A percentile compares a stretch with the other conserved stretches of the same genome.
These are phyloP conservation scores for Codiaeum variegatum DNA, from an alignment of 441 rosid genomes.

Conservation along the genomic window DNA sequence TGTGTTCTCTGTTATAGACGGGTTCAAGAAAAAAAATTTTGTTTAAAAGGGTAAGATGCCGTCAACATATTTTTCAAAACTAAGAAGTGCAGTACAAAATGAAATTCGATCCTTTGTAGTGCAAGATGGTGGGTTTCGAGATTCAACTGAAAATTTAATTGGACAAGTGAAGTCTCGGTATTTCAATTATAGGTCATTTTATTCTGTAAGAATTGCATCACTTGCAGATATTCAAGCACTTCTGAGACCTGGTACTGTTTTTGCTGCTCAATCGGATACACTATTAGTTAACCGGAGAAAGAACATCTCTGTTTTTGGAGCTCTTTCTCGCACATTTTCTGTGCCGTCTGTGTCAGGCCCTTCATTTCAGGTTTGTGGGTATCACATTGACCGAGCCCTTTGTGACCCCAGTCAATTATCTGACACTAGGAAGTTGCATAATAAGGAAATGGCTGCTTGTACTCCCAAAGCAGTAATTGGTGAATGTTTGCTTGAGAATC, in stretches of 20 bases:
- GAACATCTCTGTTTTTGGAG: constrained; percentile 74
- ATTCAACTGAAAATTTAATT: constrained; percentile 40
- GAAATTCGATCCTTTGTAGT: constrained; percentile 40
- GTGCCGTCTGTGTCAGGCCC: constrained; percentile 93
- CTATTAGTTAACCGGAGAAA: constrained; percentile 43
- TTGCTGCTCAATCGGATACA: constrained; percentile 56
- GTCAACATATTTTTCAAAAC: constrained; percentile 36
- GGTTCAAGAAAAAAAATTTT: constrained; percentile 25
- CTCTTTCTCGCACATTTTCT: constrained; percentile 67
- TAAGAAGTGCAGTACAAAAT: constrained; percentile 51
- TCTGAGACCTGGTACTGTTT: constrained; percentile 39
- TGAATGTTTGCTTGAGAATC: constrained; percentile 33
- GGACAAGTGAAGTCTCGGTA: constrained; percentile 53
- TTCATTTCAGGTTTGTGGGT: constrained; percentile 76
- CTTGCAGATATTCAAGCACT: constrained; percentile 45
- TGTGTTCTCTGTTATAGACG: constrained; percentile 23
- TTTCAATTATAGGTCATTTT: constrained; percentile 49
- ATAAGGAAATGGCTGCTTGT: constrained; percentile 47
- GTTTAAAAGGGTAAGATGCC: constrained; percentile 62
- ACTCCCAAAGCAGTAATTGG: constrained; percentile 37
- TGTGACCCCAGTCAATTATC: constrained; percentile 34
- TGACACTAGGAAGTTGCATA: constrained; percentile 26
- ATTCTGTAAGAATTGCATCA: constrained; percentile 36
- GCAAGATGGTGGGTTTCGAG: constrained; percentile 36
- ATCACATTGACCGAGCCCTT: constrained; percentile 63